These are phyloP conservation scores for Colletotrichum sp. DNA, from an alignment of 2,329 filamentous ascomycete species.

Conservation along the genomic window DNA sequence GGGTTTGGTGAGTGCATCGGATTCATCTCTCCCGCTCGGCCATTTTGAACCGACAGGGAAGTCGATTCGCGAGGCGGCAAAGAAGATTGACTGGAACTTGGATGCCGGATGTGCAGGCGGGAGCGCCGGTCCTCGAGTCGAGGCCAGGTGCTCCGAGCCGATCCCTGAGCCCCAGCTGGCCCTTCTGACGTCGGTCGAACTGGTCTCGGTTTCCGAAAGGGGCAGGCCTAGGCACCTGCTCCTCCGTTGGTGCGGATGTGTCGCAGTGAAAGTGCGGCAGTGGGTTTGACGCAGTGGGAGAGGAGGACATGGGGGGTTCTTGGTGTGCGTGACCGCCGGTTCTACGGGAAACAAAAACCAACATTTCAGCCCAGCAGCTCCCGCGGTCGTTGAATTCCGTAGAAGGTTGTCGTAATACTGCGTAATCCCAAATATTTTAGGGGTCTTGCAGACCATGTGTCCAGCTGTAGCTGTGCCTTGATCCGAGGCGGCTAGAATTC, in stretches of 20 bases:
- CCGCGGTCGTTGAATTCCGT: neutral
- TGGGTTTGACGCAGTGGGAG: neutral
- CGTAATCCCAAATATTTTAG: neutral
- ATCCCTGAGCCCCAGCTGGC: neutral
- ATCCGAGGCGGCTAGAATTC: neutral
- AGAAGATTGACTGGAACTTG: neutral
- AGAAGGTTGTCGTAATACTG: neutral
- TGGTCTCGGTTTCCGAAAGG: neutral
- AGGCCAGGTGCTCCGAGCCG: neutral
- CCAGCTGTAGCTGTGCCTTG: neutral
- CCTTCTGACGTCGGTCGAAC: neutral
- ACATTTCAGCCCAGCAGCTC: neutral
- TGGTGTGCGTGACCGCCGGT: neutral
- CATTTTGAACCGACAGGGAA: neutral
- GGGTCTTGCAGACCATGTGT: neutral
- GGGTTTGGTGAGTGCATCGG: conserved; percentile 43
- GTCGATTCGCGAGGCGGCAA: neutral
- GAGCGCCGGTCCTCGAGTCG: neutral
- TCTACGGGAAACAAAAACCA: neutral
- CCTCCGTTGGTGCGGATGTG: conserved; percentile 11
- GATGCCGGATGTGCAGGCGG: neutral
- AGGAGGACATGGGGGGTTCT: neutral
- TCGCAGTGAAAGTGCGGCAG: neutral
- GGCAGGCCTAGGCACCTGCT: neutral
- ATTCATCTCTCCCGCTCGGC: conserved; percentile 1